Base-by-base conservation (phyloP, 306 rosid genomes). In the Vigna reflexopilosa region DNA sequence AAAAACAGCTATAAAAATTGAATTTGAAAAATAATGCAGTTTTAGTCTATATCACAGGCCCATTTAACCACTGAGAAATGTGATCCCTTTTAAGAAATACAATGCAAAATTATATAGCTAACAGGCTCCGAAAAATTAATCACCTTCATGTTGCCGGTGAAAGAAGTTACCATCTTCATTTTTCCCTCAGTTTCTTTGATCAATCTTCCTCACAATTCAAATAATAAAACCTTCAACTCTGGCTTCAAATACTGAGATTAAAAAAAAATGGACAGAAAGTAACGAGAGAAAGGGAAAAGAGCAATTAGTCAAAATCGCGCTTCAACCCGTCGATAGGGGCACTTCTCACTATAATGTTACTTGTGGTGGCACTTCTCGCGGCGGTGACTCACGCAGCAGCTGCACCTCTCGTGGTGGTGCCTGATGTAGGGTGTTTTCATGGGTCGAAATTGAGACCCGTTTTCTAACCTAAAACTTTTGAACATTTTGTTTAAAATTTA, bases 71-170 rank as follows among this genome's bases (percentile, higher is more conserved):
- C 8, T 19, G 54, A 22, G 7, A 14, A 17, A 36, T 16, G 11
- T 12, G 20, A 26, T 9, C 6, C 75, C 77, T 76, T 82, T 78
- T 56, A 62, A 64, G 80, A 85, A 82, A 82, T 73, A 82, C 16
- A 38, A 50, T 49, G 73, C 72, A 75, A 38, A 64, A 51, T 14
- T 8, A 14, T 36, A 61, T 24, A 62, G 38, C 20, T 22, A 22
- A 22, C 24, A 22, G 24, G 24, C 24, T 22, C 24, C 2, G 16
- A 8, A n/a, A 80, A 2, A 14, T 58, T 42, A 28, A 55, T 70
- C 36, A 86, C 89, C 85, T 86, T 86, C 82, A 76, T 52, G 83
- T 86, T 82, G 59, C 79, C 79, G 1, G 4, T 80, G 69, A 86
- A 86, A 30, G 74, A 4, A 9, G 63, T 72, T 1, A 78, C 67